Evolutionary conservation across 352 stramenopile genomes (phyloP), one percentile per base, ranked within the genome.

Genomic region (Phytopythium oedochilum): DNA sequence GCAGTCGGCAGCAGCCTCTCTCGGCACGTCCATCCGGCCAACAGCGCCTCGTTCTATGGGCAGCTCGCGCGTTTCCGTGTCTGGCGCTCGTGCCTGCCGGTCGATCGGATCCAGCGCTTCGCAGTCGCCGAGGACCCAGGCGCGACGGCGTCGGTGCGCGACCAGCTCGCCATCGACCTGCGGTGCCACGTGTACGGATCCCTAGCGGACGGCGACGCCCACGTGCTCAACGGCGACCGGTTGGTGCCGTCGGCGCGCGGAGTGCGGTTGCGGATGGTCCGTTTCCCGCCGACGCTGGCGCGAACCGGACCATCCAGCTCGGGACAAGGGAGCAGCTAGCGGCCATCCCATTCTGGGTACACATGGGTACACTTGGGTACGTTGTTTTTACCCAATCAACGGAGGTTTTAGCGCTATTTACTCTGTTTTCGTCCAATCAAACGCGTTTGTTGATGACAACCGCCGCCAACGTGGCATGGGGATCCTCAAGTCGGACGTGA

Each of bases 51-150:
- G 5, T 73, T 73, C 31, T 66, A 53, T 3, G 65, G 65, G 0
- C 65, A 73, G 39, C 23, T 73, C 25, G 65, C 59, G 2, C 65
- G 65, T 12, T 73, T 73, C 25, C 61, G 61, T 2, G 22, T 73
- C 5, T 73, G 65, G 65, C 69, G 63, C 17, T 52, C 50, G 2
- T 61, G 51, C 28, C 70, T 70, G 25, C 65, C 28, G 15, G 35
- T 34, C 9, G 61, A 59, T 34, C 60, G 62, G 46, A 55, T 67
- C 28, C 34, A 35, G 18, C 54, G 63, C 20, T 32, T 73, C 4
- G 70, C 67, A 57, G 18, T 60, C 22, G 58, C 68, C 10, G 9
- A 26, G 17, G 28, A 39, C 6, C 28, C 57, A 67, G 45, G 63
- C 63, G 12, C 44, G n/a, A 14, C 18, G 29, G 14, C 3, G 25